Base-by-base conservation (phyloP, 208 protist genomes). In the Wallacemonas rigidus region DNA sequence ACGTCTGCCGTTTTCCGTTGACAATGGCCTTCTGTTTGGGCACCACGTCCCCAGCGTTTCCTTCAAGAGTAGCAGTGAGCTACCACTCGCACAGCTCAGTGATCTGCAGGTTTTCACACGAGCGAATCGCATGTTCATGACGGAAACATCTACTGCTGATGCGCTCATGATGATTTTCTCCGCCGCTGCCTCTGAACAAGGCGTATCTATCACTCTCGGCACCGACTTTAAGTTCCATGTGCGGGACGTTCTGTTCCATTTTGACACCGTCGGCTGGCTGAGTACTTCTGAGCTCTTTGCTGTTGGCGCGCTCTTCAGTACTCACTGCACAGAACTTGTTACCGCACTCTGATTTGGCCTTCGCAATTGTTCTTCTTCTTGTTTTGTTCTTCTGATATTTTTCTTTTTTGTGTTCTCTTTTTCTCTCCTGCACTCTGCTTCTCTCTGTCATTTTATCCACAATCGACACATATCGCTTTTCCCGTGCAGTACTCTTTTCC, bases 191-290 rank as follows among this genome's bases (percentile, higher is more conserved):
- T 6, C 14, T 40, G 48, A 43, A 0, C 51, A 1, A 36, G 64
- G 51, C 36, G 2, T 3, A 14, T 48, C 45, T 9, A 41, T 58
- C 12, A 0, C 38, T 3, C n/a, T 69, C 2, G 64, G 64, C 3
- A 69, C 36, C 0, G 47, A 69, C 3, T 40, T 58, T 1, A 54
- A 56, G 3, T 69, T 69, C 4, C 39, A 57, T 36, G 51, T 69
- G 51, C 2, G 36, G 1, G 64, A 69, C 2, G 48, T 69, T 15
- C 51, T 69, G 4, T n/a, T n/a, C n/a, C n/a, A n/a, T n/a, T 69
- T 55, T 15, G 64, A 36, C 35, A 69, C 64, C 1, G 2, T 69
- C 39, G 64, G 64, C 45, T 69, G 64, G 64, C 45, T 69, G 7
- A 57, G 64, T n/a, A 0, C 57, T n/a, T 26, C 45, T 57, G 15